Conservation (phyloP, 1,139 yeast species). For the Pichia sp. region DNA sequence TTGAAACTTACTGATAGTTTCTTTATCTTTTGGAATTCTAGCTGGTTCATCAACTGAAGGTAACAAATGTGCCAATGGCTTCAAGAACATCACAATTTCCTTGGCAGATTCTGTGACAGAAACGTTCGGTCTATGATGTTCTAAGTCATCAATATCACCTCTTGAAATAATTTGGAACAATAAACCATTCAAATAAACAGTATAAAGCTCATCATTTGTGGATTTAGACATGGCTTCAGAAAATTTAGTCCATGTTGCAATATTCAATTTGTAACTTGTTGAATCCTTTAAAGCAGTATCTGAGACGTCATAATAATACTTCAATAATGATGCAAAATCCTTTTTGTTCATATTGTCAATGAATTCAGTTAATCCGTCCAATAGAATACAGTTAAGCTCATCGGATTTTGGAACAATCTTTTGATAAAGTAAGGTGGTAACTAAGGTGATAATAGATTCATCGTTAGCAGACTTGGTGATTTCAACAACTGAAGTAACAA, state of each 20-base stretch:
- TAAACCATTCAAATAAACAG: constrained; percentile 61
- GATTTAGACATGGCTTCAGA: constrained; percentile 41
- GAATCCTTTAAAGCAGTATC: constrained; percentile 37
- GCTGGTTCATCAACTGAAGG: constrained; percentile 55
- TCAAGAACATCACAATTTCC: constrained; percentile 65
- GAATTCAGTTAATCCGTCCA: constrained; percentile 57
- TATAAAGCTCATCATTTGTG: constrained; percentile 46
- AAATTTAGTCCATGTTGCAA: constrained; percentile 50
- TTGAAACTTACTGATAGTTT: constrained; percentile 61
- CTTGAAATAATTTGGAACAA: constrained; percentile 66
- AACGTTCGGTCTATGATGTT: constrained; percentile 78
- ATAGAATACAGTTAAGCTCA: constrained; percentile 37
- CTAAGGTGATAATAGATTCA: constrained; percentile 73
- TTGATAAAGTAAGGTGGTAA: constrained; percentile 81
- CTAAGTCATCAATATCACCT: constrained; percentile 80
- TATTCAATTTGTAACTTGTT: constrained; percentile 38
- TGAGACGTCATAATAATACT: constrained; percentile 36
- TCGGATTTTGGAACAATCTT: constrained; percentile 47
- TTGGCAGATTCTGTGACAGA: constrained; percentile 78
- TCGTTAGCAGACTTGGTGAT: constrained; percentile 71
- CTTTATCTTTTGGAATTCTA: constrained; percentile 42
- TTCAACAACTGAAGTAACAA: constrained; percentile 70
- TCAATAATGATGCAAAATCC: constrained; percentile 55
- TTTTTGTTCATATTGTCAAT: constrained; percentile 59
- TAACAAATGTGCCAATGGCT: constrained; percentile 72